phyloP scores from a whole-genome alignment of 1,284 basidiomycete species.

The Wallemia mellicola region DNA sequence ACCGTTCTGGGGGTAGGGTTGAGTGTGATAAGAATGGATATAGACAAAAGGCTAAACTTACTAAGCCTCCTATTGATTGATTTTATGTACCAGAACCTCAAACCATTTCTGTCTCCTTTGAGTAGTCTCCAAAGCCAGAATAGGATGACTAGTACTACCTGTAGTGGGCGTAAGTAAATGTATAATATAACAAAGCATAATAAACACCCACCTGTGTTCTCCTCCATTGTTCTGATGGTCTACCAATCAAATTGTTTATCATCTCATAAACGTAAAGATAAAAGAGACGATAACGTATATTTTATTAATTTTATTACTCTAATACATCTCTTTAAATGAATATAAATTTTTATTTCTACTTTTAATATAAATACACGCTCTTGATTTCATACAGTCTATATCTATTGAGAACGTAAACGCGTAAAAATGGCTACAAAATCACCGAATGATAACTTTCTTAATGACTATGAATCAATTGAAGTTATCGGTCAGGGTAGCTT shows the following conservation, averaged over 20 bases:
- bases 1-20: constrained; percentile 26
- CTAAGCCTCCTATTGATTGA: constrained; percentile 13
- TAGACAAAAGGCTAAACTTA: constrained; percentile 7
- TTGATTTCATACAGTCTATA: too few species aligned
- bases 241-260: constrained; percentile 56
- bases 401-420: too few species aligned
- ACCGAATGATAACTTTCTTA: constrained; percentile 16
- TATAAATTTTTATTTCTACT: too few species aligned
- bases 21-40: not conserved
- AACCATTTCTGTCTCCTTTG: constrained; percentile 30
- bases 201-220: constrained; percentile 28
- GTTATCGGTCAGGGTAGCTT: constrained; percentile 93
- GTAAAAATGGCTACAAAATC: too few species aligned
- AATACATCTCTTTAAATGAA: too few species aligned
- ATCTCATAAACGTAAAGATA: constrained; percentile 16
- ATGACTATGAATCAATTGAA: constrained; percentile 57
- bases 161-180: not conserved
- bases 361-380: too few species aligned
- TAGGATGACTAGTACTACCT: constrained; percentile 59
- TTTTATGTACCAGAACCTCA: constrained; percentile 2
- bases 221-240: constrained; percentile 42
- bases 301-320: too few species aligned
- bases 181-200: not conserved
- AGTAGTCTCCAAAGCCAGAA: constrained; percentile 65
- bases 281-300: too few species aligned